phyloP scores from a whole-genome alignment of 495 filamentous ascomycete genomes.

The Melanomma pulvis-pyrius region DNA sequence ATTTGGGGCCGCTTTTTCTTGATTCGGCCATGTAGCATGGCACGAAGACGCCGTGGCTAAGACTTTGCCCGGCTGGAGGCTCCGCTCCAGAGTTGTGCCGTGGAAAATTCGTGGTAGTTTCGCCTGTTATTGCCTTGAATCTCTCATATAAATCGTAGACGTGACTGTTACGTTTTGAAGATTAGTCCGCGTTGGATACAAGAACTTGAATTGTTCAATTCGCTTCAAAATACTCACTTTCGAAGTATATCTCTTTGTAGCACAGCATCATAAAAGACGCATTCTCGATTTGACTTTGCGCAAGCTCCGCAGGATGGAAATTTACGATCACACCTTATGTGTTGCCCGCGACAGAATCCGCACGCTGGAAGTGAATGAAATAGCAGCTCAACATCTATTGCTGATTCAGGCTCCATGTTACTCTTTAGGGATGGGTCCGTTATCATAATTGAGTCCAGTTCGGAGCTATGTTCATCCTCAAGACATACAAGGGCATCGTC shows the following conservation, averaged over 20 bases:
- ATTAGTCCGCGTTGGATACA: background rate
- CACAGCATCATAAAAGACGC: background rate
- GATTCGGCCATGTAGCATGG: background rate
- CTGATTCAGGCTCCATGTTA: background rate
- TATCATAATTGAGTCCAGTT: no score
- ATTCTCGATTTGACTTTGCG: background rate
- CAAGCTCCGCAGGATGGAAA: background rate
- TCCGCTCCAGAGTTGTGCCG: background rate
- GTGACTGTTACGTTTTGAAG: background rate
- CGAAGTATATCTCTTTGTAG: background rate
- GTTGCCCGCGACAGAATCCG: background rate
- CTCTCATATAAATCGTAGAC: background rate
- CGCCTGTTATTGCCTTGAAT: no score
- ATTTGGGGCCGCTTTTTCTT: background rate
- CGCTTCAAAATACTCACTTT: background rate
- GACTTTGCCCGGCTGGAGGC: background rate
- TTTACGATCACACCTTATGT: background rate
- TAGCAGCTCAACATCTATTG: background rate
- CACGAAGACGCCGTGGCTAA: background rate
- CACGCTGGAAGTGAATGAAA: background rate
- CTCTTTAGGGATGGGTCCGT: no score
- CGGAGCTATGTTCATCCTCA: background rate
- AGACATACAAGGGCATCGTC: background rate
- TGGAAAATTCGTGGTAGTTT: no score
- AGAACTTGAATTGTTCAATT: background rate